Base-by-base conservation (phyloP, 1,284 basidiomycete species). In the Pyrrhoderma lamaoense region DNA sequence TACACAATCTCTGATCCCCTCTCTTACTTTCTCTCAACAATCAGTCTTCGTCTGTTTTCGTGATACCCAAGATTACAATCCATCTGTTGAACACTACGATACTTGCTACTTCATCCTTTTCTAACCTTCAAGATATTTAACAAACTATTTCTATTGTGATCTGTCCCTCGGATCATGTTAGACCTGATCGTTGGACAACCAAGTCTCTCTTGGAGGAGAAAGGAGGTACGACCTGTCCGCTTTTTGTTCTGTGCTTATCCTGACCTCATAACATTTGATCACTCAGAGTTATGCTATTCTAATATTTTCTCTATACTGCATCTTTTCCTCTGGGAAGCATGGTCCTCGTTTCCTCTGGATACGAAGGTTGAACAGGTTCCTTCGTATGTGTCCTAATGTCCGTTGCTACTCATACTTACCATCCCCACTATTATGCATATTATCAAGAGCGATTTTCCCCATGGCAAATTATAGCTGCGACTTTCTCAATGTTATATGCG, bases 381-480 rank as follows among this genome's bases (percentile, higher is more conserved):
- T 91, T 19, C 67, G 86, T 90, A 61, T 51, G 82, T 67, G 34
- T 53, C 23, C 23, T 51, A 19, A 19, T 19, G n/a, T 14, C 22
- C 21, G 8, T 27, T 9, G n/a, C 4, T 19, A 42, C 49, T 45
- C 27, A 37, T 45, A n/a, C n/a, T 37, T 19, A 23, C 37, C 54
- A 11, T 52, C 23, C 21, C 45, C 42, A 34, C 31, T 19, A 40
- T 5, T n/a, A 5, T 48, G 14, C 31, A 36, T 44, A 40, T 51
- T 49, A 14, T 14, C 22, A 59, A 94, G 91, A 77, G 61, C 80
- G 82, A 22, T 96, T 92, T 69, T 89, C 93, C 0, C 95, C 95
- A 18, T 99, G 93, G 85, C 94, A 99, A 64, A 76, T 98, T 58
- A 79, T 97, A 49, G 76, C 93, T 52, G 88, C 81, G 58, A 89